These are phyloP conservation scores for Monosporascus sp. DNA, from an alignment of 2,329 filamentous ascomycete genomes.

Conservation along the genomic window DNA sequence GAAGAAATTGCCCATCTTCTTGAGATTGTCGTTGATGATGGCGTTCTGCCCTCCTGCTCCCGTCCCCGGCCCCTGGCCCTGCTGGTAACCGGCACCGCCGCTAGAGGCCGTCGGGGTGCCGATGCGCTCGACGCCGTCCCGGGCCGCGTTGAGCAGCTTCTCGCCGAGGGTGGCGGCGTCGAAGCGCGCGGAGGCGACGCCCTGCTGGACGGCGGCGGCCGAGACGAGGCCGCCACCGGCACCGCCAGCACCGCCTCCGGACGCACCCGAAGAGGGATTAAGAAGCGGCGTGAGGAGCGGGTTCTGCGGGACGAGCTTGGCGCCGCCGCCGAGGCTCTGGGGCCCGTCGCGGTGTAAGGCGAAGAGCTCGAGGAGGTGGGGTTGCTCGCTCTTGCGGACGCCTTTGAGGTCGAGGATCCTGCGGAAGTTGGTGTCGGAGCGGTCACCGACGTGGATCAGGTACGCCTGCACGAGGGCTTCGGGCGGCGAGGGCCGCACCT, in stretches of 20 bases:
- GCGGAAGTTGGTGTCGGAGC: constrained; percentile 89
- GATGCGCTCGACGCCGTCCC: constrained; percentile 76
- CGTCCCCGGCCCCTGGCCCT: constrained; percentile 13
- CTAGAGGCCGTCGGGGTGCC: constrained; percentile 47
- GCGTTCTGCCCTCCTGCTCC: constrained; percentile 34
- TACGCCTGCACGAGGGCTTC: constrained; percentile 96
- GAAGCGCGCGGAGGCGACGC: constrained; percentile 46
- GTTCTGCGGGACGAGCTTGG: constrained; percentile 57
- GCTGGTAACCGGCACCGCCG: constrained; percentile 28
- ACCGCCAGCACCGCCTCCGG: constrained; percentile 25
- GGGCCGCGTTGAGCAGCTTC: constrained; percentile 79
- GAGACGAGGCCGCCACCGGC: constrained; percentile 35
- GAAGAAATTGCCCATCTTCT: constrained; percentile 96
- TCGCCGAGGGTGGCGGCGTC: constrained; percentile 80
- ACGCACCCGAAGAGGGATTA: constrained; percentile 26
- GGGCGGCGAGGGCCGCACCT: constrained; percentile 84
- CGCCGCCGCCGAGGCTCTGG: constrained; percentile 54
- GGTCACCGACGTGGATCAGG: constrained; percentile 92
- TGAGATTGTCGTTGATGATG: constrained; percentile 86
- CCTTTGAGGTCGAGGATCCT: constrained; percentile 96
- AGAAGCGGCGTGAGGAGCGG: constrained; percentile 66
- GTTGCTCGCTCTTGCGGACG: constrained; percentile 77
- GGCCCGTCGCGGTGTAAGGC: constrained; percentile 70
- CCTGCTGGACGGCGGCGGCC: constrained; percentile 26
- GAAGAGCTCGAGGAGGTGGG: constrained; percentile 81